These are phyloP conservation scores for Boletus subluridellus DNA, from an alignment of 1,284 basidiomycete species.

Conservation along the genomic window DNA sequence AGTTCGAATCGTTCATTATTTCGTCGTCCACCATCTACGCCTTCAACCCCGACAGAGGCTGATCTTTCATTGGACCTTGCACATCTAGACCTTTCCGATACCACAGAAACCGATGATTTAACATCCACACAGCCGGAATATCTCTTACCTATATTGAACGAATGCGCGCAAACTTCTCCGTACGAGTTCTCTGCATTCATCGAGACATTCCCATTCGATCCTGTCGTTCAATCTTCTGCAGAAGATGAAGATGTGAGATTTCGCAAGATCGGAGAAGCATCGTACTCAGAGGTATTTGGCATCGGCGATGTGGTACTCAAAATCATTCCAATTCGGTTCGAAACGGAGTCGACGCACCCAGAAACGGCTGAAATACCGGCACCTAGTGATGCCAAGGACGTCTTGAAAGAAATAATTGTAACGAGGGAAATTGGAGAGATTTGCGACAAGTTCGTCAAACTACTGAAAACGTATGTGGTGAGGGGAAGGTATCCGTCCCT, in stretches of 20 bases:
- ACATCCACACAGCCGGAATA: constrained; percentile 41
- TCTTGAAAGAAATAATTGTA: constrained; percentile 84
- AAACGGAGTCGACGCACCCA: constrained; percentile 29
- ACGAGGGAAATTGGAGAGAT: constrained; percentile 74
- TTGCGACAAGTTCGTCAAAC: constrained; percentile 72
- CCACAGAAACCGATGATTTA: constrained; percentile 12
- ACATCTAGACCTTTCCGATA: constrained; percentile 42
- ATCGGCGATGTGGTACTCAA: constrained; percentile 84
- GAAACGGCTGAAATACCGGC: constrained; percentile 54
- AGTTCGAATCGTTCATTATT: constrained; percentile 39
- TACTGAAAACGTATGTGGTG: constrained; percentile 81
- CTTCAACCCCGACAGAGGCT: constrained; percentile 45
- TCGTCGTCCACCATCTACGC: constrained; percentile 42
- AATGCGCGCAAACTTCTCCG: constrained; percentile 63
- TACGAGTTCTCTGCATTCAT: constrained; percentile 79
- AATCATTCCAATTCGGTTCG: constrained; percentile 64
- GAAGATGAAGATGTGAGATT: constrained; percentile 40
- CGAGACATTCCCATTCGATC: constrained; percentile 69
- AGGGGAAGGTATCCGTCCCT: constrained; percentile 77
- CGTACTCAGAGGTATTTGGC: constrained; percentile 95
- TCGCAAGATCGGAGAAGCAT: constrained; percentile 92
- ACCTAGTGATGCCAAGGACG: constrained; percentile 69
- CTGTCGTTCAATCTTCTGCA: constrained; percentile 44
- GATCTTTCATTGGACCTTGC: constrained; percentile 59
- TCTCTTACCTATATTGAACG: constrained; percentile 57